Evolutionary conservation across 768 basidiomycete genomes (phyloP).

Genomic region (Boletus coccyginus): DNA sequence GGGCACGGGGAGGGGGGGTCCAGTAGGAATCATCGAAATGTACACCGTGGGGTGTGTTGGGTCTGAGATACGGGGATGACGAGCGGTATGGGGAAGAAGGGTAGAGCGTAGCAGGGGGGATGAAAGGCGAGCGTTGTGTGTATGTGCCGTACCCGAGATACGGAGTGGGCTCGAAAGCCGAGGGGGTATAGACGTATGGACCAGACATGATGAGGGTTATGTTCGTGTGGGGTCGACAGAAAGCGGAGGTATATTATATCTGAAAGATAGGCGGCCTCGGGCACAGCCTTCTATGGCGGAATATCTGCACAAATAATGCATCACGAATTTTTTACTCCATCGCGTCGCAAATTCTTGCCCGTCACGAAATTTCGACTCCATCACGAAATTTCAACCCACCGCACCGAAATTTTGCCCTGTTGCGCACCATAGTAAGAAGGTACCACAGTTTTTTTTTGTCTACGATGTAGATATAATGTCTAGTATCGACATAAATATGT

Average conservation of each 20-base stretch:
- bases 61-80: slow-evolving; percentile 27
- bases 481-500: too few species aligned
- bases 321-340: too few species aligned
- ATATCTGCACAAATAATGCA: too few species aligned
- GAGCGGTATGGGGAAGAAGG: slow-evolving; percentile 36
- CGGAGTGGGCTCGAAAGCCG: slow-evolving; percentile 34
- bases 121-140: slow-evolving; percentile 42
- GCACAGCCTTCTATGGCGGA: too few species aligned
- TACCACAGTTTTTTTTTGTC: too few species aligned
- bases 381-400: too few species aligned
- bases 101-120: slow-evolving; percentile 37
- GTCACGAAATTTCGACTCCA: too few species aligned
- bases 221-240: neutral
- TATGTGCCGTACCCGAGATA: slow-evolving; percentile 33
- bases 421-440: too few species aligned
- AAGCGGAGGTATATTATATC: slow-evolving; percentile 13
- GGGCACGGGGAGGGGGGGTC: slow-evolving; percentile 29
- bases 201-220: slow-evolving; percentile 32
- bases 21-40: slow-evolving; percentile 21
- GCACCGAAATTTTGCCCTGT: too few species aligned
- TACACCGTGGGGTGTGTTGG: slow-evolving; percentile 29
- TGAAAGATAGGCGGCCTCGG: slow-evolving; percentile 4
- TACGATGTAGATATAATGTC: too few species aligned
- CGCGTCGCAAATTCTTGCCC: too few species aligned
- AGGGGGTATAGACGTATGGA: slow-evolving; percentile 44